These are phyloP conservation scores for Hypholoma fasciculare DNA, from an alignment of 768 basidiomycete genomes.

Conservation along the genomic window DNA sequence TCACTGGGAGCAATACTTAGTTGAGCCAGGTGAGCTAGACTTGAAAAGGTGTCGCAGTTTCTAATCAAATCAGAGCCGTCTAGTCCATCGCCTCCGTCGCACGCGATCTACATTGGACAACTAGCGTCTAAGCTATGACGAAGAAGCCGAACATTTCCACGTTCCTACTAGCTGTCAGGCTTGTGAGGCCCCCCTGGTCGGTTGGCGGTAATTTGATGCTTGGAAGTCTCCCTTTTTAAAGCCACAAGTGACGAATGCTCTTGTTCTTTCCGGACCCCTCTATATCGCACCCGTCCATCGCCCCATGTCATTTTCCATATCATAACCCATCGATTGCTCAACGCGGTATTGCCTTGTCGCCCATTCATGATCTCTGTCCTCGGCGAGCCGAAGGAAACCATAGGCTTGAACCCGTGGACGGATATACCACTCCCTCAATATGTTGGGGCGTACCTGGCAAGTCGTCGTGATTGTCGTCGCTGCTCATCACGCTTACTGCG, in stretches of 20 bases:
- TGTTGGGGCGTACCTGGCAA: slow-evolving; percentile 16
- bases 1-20: too few relatives aligned
- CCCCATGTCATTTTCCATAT: not conserved
- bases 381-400: slow-evolving; percentile 1
- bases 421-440: slow-evolving; percentile 6
- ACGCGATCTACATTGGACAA: slow-evolving; percentile 1
- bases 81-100: not conserved
- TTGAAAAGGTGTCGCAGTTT: not conserved
- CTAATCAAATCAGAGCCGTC: slow-evolving; percentile 4
- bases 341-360: not conserved
- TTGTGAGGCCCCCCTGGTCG: slow-evolving; percentile 3
- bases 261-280: slow-evolving; percentile 1
- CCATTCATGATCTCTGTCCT: slow-evolving; percentile 3
- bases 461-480: not conserved
- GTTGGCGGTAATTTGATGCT: slow-evolving; percentile 4
- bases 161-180: slow-evolving; percentile 11
- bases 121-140: slow-evolving; percentile 4
- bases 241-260: slow-evolving; percentile 7
- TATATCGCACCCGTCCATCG: not conserved
- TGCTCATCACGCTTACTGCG: not conserved
- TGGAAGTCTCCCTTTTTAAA: slow-evolving; percentile 11
- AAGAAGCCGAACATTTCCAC: slow-evolving; percentile 5
- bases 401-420: slow-evolving; percentile 3
- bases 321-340: slow-evolving; percentile 5
- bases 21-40: not conserved